Evolutionary conservation across 2,329 filamentous ascomycete genomes (phyloP).

Genomic region (Colletotrichum cuscutae): DNA sequence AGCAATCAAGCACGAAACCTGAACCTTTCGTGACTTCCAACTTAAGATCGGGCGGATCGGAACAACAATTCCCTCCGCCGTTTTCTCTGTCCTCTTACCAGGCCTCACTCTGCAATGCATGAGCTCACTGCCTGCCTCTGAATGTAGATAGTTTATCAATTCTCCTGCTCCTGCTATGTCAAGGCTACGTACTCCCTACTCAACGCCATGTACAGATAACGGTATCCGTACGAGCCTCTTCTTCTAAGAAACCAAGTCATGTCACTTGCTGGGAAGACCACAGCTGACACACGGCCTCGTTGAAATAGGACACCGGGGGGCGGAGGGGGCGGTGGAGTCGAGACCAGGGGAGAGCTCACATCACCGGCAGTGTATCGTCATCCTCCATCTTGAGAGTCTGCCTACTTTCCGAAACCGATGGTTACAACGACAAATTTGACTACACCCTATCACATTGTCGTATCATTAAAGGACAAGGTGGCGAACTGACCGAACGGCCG

Average conservation of each 20-base stretch:
- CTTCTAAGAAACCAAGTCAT: neutral
- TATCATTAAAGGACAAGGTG: neutral
- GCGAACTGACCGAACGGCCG: neutral
- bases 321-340: neutral
- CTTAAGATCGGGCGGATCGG: no score
- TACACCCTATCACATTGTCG: neutral
- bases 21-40: no score
- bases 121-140: neutral
- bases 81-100: no score
- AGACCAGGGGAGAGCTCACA: neutral
- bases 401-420: neutral
- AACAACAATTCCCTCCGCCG: no score
- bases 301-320: neutral
- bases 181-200: neutral
- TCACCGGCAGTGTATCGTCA: neutral
- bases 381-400: neutral
- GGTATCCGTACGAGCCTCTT: neutral
- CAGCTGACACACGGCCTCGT: neutral
- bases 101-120: neutral
- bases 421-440: neutral
- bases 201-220: neutral
- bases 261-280: neutral
- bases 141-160: neutral
- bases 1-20: no score
- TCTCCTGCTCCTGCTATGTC: neutral